A percentile compares a stretch with the other conserved stretches of the same genome.
Conservation (phyloP, 495 filamentous ascomycete genomes). For the Penicillium fimorum region DNA sequence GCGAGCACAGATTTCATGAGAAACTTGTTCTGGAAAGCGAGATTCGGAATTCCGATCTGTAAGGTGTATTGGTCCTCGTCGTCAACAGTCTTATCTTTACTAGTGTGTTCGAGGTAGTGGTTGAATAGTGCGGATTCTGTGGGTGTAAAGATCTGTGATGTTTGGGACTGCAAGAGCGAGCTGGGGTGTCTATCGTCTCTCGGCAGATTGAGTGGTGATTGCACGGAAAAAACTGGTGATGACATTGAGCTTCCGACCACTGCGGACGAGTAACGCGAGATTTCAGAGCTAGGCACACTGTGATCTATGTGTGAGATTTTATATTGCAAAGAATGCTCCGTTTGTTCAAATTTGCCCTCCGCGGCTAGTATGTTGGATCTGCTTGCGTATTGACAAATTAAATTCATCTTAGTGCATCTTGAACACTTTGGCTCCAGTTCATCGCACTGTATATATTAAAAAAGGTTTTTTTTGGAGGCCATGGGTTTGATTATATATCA, state of each 20-base stretch:
- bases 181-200: background rate
- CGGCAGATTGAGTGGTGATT: background rate
- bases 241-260: background rate
- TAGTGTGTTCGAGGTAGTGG: constrained; percentile 45
- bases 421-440: constrained; percentile 2
- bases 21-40: constrained; percentile 39
- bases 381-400: background rate
- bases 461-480: background rate
- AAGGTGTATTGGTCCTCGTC: constrained; percentile 38
- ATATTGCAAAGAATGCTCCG: background rate
- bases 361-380: background rate
- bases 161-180: background rate
- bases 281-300: background rate
- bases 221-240: background rate
- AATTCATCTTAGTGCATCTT: constrained; percentile 1
- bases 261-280: background rate
- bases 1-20: constrained; percentile 45
- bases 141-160: background rate
- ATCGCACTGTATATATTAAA: background rate
- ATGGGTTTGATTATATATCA: background rate
- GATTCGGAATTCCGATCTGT: constrained; percentile 40
- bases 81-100: constrained; percentile 34
- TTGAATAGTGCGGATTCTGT: constrained; percentile 36
- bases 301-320: background rate
- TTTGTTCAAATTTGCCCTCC: background rate